Conservation (phyloP, 1,139 yeast species). For the Pichia sp. region DNA sequence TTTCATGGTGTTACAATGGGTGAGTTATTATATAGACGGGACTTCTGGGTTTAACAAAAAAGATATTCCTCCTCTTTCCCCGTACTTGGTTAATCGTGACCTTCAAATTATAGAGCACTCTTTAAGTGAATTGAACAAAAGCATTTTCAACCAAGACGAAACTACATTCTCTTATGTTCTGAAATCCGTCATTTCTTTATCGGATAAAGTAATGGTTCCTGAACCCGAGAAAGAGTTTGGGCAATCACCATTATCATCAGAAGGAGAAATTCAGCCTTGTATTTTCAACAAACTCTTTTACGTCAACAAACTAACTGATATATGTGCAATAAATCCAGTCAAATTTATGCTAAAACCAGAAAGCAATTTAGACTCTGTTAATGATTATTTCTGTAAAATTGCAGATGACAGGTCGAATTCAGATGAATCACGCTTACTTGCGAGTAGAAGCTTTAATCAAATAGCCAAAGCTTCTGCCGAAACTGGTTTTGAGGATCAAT, state of each 20-base stretch:
- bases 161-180: constrained; percentile 48
- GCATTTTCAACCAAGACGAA: constrained; percentile 51
- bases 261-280: constrained; percentile 33
- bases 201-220: constrained; percentile 28
- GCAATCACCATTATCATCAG: constrained; percentile 20
- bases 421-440: constrained; percentile 43
- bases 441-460: constrained; percentile 47
- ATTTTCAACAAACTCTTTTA: constrained; percentile 43
- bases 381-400: constrained; percentile 45
- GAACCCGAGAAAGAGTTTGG: constrained; percentile 16
- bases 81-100: constrained; percentile 42
- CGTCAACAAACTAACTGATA: constrained; percentile 39
- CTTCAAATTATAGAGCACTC: constrained; percentile 51
- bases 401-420: constrained; percentile 37
- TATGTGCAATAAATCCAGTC: constrained; percentile 47
- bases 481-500: constrained; percentile 38
- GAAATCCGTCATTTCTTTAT: constrained; percentile 42
- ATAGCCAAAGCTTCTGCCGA: constrained; percentile 46
- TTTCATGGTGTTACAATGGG: constrained; percentile 73
- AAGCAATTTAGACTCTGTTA: constrained; percentile 45
- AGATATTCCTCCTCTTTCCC: constrained; percentile 37
- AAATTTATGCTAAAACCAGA: constrained; percentile 44
- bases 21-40: constrained; percentile 58
- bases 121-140: constrained; percentile 56
- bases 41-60: constrained; percentile 43